Evolutionary conservation across 768 basidiomycete genomes (phyloP).

Genomic region (Hemileccinum impolitum): DNA sequence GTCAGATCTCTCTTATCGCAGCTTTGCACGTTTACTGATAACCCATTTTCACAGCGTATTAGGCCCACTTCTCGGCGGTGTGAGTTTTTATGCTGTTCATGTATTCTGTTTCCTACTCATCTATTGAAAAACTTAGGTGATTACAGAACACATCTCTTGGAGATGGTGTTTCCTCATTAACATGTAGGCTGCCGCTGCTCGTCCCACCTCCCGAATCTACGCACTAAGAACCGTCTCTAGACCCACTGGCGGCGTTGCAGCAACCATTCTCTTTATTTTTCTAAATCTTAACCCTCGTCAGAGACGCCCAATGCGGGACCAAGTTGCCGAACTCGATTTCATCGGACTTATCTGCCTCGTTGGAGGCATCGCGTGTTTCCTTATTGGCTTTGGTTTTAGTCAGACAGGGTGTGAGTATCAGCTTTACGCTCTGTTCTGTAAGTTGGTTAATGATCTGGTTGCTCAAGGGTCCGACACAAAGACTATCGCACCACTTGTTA

Average conservation of each 20-base stretch:
- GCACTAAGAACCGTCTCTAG: constrained; percentile 33
- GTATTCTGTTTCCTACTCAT: constrained; percentile 1
- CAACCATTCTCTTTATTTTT: constrained; percentile 62
- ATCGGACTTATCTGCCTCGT: constrained; percentile 62
- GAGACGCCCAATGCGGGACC: constrained; percentile 52
- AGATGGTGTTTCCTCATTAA: constrained; percentile 85
- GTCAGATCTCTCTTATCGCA: constrained; percentile 11
- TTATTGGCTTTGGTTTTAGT: constrained; percentile 72
- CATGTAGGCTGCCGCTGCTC: constrained; percentile 40
- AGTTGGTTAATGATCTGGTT: background rate
- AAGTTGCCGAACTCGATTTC: constrained; percentile 70
- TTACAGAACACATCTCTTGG: constrained; percentile 76
- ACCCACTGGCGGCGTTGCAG: constrained; percentile 70
- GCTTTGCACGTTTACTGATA: background rate
- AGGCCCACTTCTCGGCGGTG: constrained; percentile 78
- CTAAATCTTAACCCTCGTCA: constrained; percentile 77
- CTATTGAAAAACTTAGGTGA: constrained; percentile 38
- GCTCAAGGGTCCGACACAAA: constrained; percentile 51
- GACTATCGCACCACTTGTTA: constrained; percentile 59
- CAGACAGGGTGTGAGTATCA: constrained; percentile 56
- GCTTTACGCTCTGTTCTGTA: background rate
- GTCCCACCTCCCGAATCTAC: background rate
- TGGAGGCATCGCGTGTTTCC: constrained; percentile 59
- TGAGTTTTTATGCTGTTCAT: constrained; percentile 32
- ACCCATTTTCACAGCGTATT: constrained; percentile 45